These are phyloP conservation scores for Colletotrichum navitas DNA, from an alignment of 2,329 filamentous ascomycete genomes.

Conservation along the genomic window DNA sequence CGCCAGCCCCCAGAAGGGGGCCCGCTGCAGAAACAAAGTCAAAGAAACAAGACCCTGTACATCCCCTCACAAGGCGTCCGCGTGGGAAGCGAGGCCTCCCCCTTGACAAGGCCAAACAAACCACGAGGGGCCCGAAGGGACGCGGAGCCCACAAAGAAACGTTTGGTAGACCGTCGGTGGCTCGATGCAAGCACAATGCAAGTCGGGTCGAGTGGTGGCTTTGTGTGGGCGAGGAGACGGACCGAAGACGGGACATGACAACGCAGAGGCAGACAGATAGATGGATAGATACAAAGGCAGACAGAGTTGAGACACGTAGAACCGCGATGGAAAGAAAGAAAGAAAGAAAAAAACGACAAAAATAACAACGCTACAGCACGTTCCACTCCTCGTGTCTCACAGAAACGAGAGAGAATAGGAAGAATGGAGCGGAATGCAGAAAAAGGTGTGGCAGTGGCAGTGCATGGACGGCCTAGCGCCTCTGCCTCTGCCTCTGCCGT, in stretches of 20 bases:
- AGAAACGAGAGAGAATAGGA: not conserved
- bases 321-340: not conserved
- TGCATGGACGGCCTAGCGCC: conserved; percentile 35
- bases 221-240: not conserved
- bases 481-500: conserved; percentile 19
- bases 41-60: not conserved
- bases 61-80: conserved; percentile 21
- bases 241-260: conserved; percentile 6
- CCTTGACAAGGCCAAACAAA: not conserved
- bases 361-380: not conserved
- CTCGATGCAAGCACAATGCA: not conserved
- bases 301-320: not conserved
- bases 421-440: not conserved
- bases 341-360: not conserved
- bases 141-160: not conserved
- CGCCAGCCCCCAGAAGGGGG: not conserved
- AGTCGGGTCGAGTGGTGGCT: not conserved
- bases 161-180: not conserved
- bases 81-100: not conserved
- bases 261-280: not conserved
- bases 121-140: not conserved
- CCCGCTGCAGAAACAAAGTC: not conserved
- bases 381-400: not conserved
- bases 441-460: conserved; percentile 33
- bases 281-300: too few species aligned